These are phyloP conservation scores for Neofusicoccum ribis DNA, from an alignment of 2,329 filamentous ascomycete genomes.

Conservation along the genomic window DNA sequence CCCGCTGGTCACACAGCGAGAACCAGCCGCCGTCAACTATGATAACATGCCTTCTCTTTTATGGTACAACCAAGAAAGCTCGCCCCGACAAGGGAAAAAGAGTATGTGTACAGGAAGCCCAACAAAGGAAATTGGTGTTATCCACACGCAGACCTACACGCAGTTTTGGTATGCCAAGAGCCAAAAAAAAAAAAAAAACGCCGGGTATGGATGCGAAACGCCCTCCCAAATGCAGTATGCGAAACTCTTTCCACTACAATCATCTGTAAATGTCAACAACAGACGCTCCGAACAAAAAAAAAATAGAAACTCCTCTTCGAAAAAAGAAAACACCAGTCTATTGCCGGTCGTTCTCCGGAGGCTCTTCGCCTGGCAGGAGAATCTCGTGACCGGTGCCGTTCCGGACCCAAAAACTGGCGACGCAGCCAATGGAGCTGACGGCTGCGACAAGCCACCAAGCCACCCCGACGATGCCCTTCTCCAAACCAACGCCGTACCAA, in stretches of 20 bases:
- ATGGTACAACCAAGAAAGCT: background rate
- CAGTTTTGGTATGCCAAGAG: background rate
- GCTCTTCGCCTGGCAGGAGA: slow-evolving; percentile 18
- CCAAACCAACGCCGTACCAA: slow-evolving; percentile 55
- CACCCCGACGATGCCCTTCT: slow-evolving; percentile 55
- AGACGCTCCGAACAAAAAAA: background rate
- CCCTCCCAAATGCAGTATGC: slow-evolving; percentile 12
- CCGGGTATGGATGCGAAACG: slow-evolving; percentile 15
- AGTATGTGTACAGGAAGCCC: background rate
- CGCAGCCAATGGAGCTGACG: slow-evolving; percentile 58
- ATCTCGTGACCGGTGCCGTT: slow-evolving; percentile 50
- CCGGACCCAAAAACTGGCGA: slow-evolving; percentile 60
- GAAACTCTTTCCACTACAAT: background rate
- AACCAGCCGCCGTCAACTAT: background rate
- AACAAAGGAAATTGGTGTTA: background rate
- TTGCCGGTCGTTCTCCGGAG: slow-evolving; percentile 10
- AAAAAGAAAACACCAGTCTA: background rate
- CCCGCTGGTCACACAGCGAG: background rate
- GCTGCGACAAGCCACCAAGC: slow-evolving; percentile 60
- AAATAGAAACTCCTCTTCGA: background rate
- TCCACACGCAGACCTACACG: background rate
- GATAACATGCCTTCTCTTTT: background rate
- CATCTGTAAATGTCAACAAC: background rate
- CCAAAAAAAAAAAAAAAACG: background rate
- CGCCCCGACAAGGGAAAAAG: background rate